Evolutionary conservation across 2,329 filamentous ascomycete species (phyloP).

Genomic region (Microsporum audouinii): DNA sequence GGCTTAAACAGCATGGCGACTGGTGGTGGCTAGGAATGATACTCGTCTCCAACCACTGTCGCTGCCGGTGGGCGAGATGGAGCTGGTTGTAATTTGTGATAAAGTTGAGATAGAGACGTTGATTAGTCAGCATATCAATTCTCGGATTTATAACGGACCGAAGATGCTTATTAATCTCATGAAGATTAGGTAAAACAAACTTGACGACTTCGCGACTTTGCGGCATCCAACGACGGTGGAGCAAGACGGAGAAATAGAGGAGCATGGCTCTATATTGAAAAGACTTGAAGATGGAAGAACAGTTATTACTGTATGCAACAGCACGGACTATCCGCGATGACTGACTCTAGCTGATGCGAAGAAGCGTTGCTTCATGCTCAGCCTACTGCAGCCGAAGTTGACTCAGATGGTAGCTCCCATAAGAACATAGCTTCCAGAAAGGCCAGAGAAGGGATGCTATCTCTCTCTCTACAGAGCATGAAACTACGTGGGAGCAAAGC

Average conservation of each 20-base stretch:
- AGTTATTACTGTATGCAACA: too few relatives aligned
- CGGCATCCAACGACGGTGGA: too few relatives aligned
- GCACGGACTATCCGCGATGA: too few relatives aligned
- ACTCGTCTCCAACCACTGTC: neutral
- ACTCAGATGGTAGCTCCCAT: neutral
- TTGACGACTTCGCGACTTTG: too few relatives aligned
- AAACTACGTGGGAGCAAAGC: neutral
- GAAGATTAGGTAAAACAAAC: too few relatives aligned
- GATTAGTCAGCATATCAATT: neutral
- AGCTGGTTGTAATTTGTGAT: neutral
- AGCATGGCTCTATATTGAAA: too few relatives aligned
- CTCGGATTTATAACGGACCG: neutral
- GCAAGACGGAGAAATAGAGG: too few relatives aligned
- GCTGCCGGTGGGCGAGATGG: neutral
- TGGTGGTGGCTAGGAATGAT: neutral
- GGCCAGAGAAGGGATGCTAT: neutral
- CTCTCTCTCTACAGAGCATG: neutral
- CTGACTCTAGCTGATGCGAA: too few relatives aligned
- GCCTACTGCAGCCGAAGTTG: too few relatives aligned
- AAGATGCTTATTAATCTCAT: too few relatives aligned
- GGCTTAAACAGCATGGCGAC: neutral
- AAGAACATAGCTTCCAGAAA: neutral
- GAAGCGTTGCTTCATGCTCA: too few relatives aligned
- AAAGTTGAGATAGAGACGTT: neutral
- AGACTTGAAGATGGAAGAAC: too few relatives aligned